Evolutionary conservation across 2,329 filamentous ascomycete genomes (phyloP), one percentile per base, ranked within the genome.

Genomic region (Macrophomina tecta): DNA sequence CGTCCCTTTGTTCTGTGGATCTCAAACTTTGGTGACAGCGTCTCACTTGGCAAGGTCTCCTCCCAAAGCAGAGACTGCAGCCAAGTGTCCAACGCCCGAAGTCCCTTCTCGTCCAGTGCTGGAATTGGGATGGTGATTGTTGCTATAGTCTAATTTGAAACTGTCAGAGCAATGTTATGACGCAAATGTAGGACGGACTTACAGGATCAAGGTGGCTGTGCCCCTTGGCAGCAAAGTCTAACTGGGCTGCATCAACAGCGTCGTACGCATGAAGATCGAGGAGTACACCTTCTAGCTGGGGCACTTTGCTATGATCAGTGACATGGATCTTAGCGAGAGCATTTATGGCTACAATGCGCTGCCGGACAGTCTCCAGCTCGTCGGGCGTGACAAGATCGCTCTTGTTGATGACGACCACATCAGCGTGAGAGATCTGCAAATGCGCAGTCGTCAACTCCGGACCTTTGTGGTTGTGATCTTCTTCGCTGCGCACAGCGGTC

Each of bases 341-440:
- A 76, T 99, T 99, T 77, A 99, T 98, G 5, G 92, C 90, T 65
- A 85, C 82, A 64, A 98, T 89, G 53, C 95, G 87, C 16, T 86
- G 83, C 69, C 84, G 85, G 7, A 97, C 91, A 0, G 76, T 79
- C n/a, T 87, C 79, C 0, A 98, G 84, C 72, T 97, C 89, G 6
- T 86, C 81, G 1, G 85, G 77, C 5, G 85, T 87, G 3, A 98
- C 93, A 3, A 97, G 83, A 75, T 99, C 95, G 3, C 90, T 85
- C 78, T 99, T 99, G 81, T 99, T 99, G 72, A 99, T 87, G 46
- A 99, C 88, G 52, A 99, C 87, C 8, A 98, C 93, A 79, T 99
- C 95, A 6, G 95, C 95, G 74, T 99, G 94, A 1, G 93, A 97
- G 68, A 99, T 97, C 74, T 99, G 95, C 56, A 98, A 86, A 78